A percentile compares a stretch with the other conserved stretches of the same genome.
Evolutionary conservation across 257 asterid species (phyloP).

Genomic region (Solanum habrochaites): DNA sequence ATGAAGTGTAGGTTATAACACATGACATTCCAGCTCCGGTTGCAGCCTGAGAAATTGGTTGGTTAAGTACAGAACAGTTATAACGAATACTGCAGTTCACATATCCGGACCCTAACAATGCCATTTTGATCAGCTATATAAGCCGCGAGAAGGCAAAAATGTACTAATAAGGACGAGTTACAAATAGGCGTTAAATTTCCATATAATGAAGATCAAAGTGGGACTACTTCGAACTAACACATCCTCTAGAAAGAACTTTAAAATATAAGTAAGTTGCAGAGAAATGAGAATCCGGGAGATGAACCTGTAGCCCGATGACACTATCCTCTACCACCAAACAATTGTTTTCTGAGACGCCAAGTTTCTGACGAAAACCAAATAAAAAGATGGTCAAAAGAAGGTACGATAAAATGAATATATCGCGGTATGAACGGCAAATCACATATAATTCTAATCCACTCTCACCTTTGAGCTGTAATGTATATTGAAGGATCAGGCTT

Average conservation of each 20-base stretch:
- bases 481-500: slow-evolving; percentile 91
- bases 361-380: slow-evolving; percentile 30
- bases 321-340: slow-evolving; percentile 96
- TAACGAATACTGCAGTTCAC: background rate
- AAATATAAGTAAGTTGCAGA: background rate
- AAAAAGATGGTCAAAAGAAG: background rate
- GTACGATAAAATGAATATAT: background rate
- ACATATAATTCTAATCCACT: background rate
- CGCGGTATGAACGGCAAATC: background rate
- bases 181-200: background rate
- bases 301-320: slow-evolving; percentile 92
- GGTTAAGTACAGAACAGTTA: background rate
- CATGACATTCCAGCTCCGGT: slow-evolving; percentile 90
- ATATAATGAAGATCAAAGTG: background rate
- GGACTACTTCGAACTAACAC: background rate
- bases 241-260: background rate
- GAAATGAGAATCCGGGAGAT: background rate
- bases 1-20: slow-evolving; percentile 73
- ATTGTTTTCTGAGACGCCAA: slow-evolving; percentile 53
- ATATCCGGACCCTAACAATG: background rate
- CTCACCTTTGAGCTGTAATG: slow-evolving; percentile 72
- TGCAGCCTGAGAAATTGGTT: slow-evolving; percentile 58
- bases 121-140: background rate
- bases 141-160: background rate
- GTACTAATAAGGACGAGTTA: background rate